Evolutionary conservation across 2,329 filamentous ascomycete species (phyloP), one percentile per base, ranked within the genome.

Genomic region (Sporothrix humicola): DNA sequence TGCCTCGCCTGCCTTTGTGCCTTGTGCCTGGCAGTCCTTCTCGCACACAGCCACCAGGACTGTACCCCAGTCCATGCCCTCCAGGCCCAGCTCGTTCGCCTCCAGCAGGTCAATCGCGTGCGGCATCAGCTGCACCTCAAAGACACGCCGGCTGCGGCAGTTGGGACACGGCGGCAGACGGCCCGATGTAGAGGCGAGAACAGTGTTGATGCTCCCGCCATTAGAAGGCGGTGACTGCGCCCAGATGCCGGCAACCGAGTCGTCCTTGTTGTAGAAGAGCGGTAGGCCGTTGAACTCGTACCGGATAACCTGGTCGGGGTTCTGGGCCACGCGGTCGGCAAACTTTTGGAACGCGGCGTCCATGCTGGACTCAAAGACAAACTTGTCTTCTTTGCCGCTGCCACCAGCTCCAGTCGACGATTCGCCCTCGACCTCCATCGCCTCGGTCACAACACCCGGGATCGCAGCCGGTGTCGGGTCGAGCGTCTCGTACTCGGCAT

Each of bases 31-130:
- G 80, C 96, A 98, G 81, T 98, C 93, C 79, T 83, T 88, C 76
- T 87, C 89, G 81, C 96, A 99, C 8, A 97, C 94, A 0, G 90
- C 94, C 52, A 98, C 85, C 73, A 99, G 89, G 9, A 99, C 88
- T 0, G 94, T 98, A 0, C 95, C 95, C 96, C 96, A 99, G 79
- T 99, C 96, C 96, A 99, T 99, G 0, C 95, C 96, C 85, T 97
- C 87, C 23, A 91, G 79, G 54, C 88, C 88, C 77, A 90, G 81
- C 73, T 92, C 90, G 58, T 95, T 92, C 1, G 88, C 90, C 84
- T 98, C 96, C 72, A 98, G 85, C 85, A 97, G 92, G 44, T 90
- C 89, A 78, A 99, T 99, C 2, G 94, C 91, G 80, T 97, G 92
- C 56, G 96, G 96, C 77, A 92, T 95, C 76, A 99, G 85, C 85